Base-by-base conservation (phyloP, 1,284 basidiomycete species). In the Apiotrichum gracile region DNA sequence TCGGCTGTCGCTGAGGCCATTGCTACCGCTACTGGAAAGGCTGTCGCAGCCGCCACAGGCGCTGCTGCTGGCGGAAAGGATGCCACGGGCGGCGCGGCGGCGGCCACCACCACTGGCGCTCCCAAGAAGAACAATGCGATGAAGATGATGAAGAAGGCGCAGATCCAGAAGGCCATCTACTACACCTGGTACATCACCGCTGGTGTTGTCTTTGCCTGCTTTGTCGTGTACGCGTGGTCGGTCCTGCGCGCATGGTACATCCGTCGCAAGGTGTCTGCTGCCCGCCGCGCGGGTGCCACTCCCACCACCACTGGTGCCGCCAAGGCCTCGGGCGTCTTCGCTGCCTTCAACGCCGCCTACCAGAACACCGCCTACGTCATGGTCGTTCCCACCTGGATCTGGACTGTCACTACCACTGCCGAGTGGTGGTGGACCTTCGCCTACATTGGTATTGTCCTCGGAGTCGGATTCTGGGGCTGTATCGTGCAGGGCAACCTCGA, bases 351-450 rank as follows among this genome's bases (percentile, higher is more conserved):
- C 27, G 37, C 54, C n/a, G 25, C 24, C 8, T 51, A 21, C 29
- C 29, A 34, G 40, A 59, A 59, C 48, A 14, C 48, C 34, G 53
- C 53, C 3, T 53, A 59, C 38, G 35, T 50, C 22, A 51, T 51
- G n/a, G 51, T 55, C 24, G 44, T 52, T 27, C 57, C 57, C 7
- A 44, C 52, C 8, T 59, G 53, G 53, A 49, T 59, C 40, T 55
- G 49, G 41, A 43, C 53, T 9, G 25, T 37, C 16, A 47, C 43
- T 9, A 51, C 39, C 7, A 45, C 51, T 13, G 54, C 54, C 5
- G 57, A 59, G 44, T 46, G 46, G 39, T 52, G 47, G 41, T 59
- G 57, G 53, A 55, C 53, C 8, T 27, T 33, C 3, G 47, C 53
- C 5, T 59, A 59, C 50, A 53, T 38, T 12, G 53, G 53, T n/a